Evolutionary conservation across 306 rosid species (phyloP).

Genomic region (Prunus kanzakura): DNA sequence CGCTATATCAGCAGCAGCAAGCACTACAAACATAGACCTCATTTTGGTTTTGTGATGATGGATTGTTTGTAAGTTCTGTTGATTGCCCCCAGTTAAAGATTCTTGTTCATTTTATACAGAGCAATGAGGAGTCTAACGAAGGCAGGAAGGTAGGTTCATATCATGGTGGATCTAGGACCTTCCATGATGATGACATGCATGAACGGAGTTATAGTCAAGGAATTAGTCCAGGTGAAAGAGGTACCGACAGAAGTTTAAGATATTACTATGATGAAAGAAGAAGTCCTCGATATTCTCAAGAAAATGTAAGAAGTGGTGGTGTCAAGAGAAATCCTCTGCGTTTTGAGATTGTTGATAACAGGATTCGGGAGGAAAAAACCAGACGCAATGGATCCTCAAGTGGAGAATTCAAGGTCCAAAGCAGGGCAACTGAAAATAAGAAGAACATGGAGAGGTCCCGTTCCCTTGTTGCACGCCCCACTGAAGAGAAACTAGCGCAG

Average conservation of each 20-base stretch:
- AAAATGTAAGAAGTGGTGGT: slow-evolving; percentile 40
- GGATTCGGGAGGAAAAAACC: slow-evolving; percentile 51
- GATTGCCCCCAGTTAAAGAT: slow-evolving; percentile 1
- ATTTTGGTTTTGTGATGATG: neutral
- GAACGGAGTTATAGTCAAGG: slow-evolving; percentile 20
- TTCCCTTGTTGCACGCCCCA: slow-evolving; percentile 22
- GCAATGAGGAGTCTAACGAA: slow-evolving; percentile 41
- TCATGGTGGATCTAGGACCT: slow-evolving; percentile 31
- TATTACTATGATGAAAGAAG: slow-evolving; percentile 62
- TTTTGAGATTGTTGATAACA: slow-evolving; percentile 83
- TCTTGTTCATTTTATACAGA: slow-evolving; percentile 36
- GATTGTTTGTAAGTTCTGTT: neutral
- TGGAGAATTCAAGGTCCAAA: slow-evolving; percentile 39
- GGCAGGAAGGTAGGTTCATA: slow-evolving; percentile 31
- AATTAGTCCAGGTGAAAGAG: slow-evolving; percentile 40
- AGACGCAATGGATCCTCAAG: slow-evolving; percentile 35
- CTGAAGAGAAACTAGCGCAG: slow-evolving; percentile 21
- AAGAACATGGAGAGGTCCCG: slow-evolving; percentile 25
- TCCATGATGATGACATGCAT: slow-evolving; percentile 15
- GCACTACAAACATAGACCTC: neutral
- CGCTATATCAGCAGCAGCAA: neutral
- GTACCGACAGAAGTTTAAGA: slow-evolving; percentile 32
- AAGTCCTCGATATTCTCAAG: slow-evolving; percentile 56
- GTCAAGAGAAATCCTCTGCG: slow-evolving; percentile 39
- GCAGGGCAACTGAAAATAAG: slow-evolving; percentile 24